Conservation (phyloP, 495 filamentous ascomycete genomes). For the Darksidea phi region DNA sequence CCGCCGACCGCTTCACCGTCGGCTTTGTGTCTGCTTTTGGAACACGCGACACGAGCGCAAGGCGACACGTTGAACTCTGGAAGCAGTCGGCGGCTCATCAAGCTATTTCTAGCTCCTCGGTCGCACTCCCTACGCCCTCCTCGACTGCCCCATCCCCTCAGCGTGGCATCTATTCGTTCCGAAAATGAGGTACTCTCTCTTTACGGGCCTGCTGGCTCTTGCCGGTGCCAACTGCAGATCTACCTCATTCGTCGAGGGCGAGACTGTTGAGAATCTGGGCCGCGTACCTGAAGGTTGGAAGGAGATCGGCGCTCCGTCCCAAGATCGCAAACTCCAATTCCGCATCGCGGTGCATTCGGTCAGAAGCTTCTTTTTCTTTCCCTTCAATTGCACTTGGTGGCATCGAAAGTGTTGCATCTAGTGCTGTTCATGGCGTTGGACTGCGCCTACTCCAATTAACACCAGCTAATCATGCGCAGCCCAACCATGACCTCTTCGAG, state of each 20-base stretch:
- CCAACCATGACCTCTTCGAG: slow-evolving; percentile 57
- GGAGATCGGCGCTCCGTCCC: slow-evolving; percentile 31
- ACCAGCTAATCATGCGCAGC: slow-evolving; percentile 38
- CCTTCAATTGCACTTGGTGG: not conserved
- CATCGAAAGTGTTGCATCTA: no score
- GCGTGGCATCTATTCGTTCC: not conserved
- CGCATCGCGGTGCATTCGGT: slow-evolving; percentile 42
- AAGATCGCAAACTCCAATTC: slow-evolving; percentile 34
- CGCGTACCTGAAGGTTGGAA: slow-evolving; percentile 42
- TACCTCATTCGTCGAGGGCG: slow-evolving; percentile 16
- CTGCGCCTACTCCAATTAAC: not conserved
- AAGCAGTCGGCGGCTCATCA: no score
- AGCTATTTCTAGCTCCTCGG: not conserved
- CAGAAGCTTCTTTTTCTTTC: not conserved
- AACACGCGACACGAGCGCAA: not conserved
- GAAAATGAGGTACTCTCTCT: slow-evolving; percentile 23
- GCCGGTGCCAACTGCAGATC: slow-evolving; percentile 19
- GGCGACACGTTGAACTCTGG: not conserved
- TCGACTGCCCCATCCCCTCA: not conserved
- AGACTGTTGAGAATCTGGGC: slow-evolving; percentile 26
- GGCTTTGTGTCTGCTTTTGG: not conserved
- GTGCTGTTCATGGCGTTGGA: no score
- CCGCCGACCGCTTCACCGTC: not conserved
- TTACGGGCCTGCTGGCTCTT: slow-evolving; percentile 35
- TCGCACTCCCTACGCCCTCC: not conserved